These are phyloP conservation scores for Aspergillus heteromorphus DNA, from an alignment of 495 filamentous ascomycete species.

Conservation along the genomic window DNA sequence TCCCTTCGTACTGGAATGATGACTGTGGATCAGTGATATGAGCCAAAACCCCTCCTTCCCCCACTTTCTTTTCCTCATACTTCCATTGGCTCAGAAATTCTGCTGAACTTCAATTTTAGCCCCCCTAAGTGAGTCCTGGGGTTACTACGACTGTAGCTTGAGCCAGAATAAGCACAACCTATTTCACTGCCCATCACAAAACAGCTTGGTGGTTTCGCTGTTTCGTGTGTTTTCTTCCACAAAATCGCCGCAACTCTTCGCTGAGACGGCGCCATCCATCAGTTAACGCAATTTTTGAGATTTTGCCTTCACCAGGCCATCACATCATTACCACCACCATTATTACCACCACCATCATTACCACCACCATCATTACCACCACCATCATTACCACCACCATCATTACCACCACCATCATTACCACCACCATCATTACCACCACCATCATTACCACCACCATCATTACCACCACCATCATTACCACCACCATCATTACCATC, in stretches of 20 bases:
- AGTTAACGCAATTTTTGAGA: neutral
- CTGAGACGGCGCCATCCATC: neutral
- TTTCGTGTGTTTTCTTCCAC: neutral
- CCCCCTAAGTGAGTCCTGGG: conserved; percentile 12
- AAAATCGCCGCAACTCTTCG: neutral
- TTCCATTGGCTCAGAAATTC: conserved; percentile 20
- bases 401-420: no score
- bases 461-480: no score
- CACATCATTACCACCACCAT: neutral
- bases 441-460: no score
- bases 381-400: no score
- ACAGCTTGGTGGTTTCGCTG: neutral
- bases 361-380: no score
- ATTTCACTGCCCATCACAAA: neutral
- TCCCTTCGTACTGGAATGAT: conserved; percentile 13
- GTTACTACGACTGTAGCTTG: neutral
- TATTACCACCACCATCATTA: no score
- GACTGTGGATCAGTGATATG: conserved; percentile 30
- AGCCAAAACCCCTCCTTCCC: conserved; percentile 15
- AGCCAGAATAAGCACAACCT: conserved; percentile 11
- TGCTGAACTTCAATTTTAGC: conserved; percentile 10
- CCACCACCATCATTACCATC: no score
- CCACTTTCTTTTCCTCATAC: conserved; percentile 12
- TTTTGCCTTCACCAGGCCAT: neutral
- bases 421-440: no score